A percentile compares a stretch with the other conserved stretches of the same genome.
Evolutionary conservation across 2,329 filamentous ascomycete species (phyloP).

Genomic region (Capronia coronata): DNA sequence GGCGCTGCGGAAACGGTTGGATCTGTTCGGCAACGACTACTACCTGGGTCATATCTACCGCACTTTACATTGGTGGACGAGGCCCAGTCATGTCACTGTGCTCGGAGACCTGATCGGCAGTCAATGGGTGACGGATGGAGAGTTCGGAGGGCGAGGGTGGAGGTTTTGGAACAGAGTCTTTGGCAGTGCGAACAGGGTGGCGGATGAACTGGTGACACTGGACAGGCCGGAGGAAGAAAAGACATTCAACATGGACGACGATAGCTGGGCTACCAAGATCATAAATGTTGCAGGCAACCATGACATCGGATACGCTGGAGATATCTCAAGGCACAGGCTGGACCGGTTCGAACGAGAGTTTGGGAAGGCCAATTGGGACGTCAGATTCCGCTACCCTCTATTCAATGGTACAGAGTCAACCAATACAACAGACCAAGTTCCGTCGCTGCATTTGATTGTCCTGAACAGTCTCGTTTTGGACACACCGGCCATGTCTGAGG

Average conservation of each 20-base stretch:
- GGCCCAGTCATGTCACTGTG: constrained; percentile 79
- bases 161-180: constrained; percentile 81
- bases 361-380: constrained; percentile 84
- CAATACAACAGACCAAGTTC: constrained; percentile 18
- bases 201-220: constrained; percentile 38
- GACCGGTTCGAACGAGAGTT: constrained; percentile 77
- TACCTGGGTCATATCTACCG: constrained; percentile 92
- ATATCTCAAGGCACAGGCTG: constrained; percentile 69
- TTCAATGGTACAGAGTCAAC: constrained; percentile 1
- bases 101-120: constrained; percentile 88
- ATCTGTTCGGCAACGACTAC: constrained; percentile 87
- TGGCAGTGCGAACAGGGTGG: constrained; percentile 57
- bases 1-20: constrained; percentile 69
- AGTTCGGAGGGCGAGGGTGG: constrained; percentile 67
- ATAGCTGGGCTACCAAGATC: constrained; percentile 64
- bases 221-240: constrained; percentile 38
- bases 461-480: constrained; percentile 94
- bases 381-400: constrained; percentile 59
- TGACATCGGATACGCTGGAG: constrained; percentile 92
- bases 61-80: constrained; percentile 72
- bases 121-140: constrained; percentile 83
- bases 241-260: constrained; percentile 41
- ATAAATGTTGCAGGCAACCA: constrained; percentile 94
- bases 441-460: constrained; percentile 71
- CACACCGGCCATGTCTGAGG: constrained; percentile 61